A percentile compares a stretch with the other conserved stretches of the same genome.
Evolutionary conservation across 352 stramenopile genomes (phyloP).

Genomic region (Phytophthora pini): DNA sequence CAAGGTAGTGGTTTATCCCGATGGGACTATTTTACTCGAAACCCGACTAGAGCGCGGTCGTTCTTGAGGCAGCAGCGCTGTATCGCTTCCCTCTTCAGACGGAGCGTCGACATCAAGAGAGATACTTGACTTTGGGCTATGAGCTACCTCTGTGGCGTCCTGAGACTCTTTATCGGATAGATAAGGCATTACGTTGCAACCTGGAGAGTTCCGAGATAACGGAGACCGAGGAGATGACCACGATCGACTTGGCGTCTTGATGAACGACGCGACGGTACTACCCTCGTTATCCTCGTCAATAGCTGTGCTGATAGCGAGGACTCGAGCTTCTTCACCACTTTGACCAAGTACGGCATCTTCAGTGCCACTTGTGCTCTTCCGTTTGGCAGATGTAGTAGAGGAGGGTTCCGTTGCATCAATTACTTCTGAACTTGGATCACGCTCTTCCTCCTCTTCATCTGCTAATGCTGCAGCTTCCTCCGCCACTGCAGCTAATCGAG

Average conservation of each 20-base stretch:
- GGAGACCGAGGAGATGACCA: constrained; percentile 23
- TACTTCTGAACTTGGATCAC: not conserved
- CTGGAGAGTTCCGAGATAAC: constrained; percentile 3
- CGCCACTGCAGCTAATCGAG: constrained; percentile 25
- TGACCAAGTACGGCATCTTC: constrained; percentile 1
- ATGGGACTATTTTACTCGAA: constrained; percentile 52
- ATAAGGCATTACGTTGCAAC: constrained; percentile 34
- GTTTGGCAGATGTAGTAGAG: not conserved
- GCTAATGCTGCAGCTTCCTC: constrained; percentile 8
- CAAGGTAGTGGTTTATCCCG: constrained; percentile 27
- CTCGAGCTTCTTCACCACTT: constrained; percentile 19
- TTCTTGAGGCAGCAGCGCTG: constrained; percentile 19
- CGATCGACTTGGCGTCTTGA: constrained; percentile 2
- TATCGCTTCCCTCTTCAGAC: constrained; percentile 28
- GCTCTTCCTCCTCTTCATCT: not conserved
- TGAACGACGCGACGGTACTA: constrained; percentile 6
- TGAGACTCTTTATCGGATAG: constrained; percentile 25
- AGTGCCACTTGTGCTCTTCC: not conserved
- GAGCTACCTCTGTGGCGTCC: constrained; percentile 1
- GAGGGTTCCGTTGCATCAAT: not conserved
- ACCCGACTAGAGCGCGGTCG: constrained; percentile 31
- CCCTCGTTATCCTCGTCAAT: constrained; percentile 1
- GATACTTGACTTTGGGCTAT: constrained; percentile 8
- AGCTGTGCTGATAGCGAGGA: constrained; percentile 19
- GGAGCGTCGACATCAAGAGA: constrained; percentile 14